These are phyloP conservation scores for Petrea volubilis DNA, from an alignment of 257 asterid species.

Conservation along the genomic window DNA sequence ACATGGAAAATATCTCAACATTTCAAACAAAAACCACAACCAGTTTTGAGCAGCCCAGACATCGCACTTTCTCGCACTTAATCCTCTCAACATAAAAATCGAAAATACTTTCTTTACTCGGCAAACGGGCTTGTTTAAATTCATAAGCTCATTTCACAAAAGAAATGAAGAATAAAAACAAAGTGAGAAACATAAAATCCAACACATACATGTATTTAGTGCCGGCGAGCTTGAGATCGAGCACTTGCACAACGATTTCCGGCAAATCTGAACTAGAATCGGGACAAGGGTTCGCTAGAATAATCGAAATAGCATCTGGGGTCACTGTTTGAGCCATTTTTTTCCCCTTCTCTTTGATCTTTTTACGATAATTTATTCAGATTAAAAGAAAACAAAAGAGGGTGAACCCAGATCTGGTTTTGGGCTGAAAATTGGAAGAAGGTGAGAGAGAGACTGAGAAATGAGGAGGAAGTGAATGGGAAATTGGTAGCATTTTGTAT, in stretches of 20 bases:
- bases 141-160: background rate
- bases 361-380: background rate
- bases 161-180: background rate
- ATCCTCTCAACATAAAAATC: background rate
- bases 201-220: slow-evolving; percentile 49
- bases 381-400: background rate
- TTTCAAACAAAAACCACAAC: background rate
- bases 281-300: slow-evolving; percentile 78
- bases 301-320: slow-evolving; percentile 68
- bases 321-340: slow-evolving; percentile 52
- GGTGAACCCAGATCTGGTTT: background rate
- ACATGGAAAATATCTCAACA: background rate
- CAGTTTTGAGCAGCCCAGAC: background rate
- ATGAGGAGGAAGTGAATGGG: background rate
- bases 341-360: background rate
- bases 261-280: slow-evolving; percentile 62
- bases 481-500: slow-evolving; percentile 18
- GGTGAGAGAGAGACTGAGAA: background rate
- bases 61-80: background rate
- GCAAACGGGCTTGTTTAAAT: background rate
- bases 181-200: background rate
- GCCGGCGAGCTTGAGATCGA: slow-evolving; percentile 75
- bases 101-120: too few species aligned
- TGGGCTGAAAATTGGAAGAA: background rate
- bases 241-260: slow-evolving; percentile 70